A percentile compares a stretch with the other conserved stretches of the same genome.
These are phyloP conservation scores for Musa acuminata DNA, from an alignment of 176 grass and related monocot genomes.

Conservation along the genomic window DNA sequence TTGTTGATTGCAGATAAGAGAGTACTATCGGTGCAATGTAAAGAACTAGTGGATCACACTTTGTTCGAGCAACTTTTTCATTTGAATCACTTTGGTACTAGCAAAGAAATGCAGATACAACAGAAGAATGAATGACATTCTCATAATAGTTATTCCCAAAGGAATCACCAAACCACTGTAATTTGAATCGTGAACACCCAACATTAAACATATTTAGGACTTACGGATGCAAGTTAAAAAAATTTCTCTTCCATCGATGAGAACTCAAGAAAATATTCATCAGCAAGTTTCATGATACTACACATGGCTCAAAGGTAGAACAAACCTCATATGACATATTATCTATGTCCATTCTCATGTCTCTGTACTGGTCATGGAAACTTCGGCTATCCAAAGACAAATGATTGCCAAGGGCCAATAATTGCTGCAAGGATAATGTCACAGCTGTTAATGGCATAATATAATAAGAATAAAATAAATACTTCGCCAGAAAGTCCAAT, in stretches of 20 bases:
- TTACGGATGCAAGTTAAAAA: too few species aligned
- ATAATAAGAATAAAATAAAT: background rate
- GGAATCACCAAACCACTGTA: too few species aligned
- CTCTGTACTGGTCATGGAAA: constrained; percentile 15
- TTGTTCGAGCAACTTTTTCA: too few species aligned
- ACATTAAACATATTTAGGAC: background rate
- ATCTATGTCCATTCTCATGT: constrained; percentile 22
- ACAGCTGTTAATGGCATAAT: background rate
- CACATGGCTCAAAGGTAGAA: background rate
- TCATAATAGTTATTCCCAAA: too few species aligned
- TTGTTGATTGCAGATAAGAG: too few species aligned
- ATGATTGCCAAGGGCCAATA: background rate
- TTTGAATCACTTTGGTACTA: too few species aligned
- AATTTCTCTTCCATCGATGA: too few species aligned
- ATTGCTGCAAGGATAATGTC: background rate
- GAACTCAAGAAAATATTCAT: too few species aligned
- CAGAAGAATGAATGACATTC: background rate
- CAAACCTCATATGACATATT: constrained; percentile 20
- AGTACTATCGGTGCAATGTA: too few species aligned
- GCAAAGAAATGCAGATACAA: background rate
- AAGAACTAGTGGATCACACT: too few species aligned
- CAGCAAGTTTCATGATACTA: too few species aligned
- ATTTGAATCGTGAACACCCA: too few species aligned
- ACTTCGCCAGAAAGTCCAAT: background rate
- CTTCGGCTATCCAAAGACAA: constrained; percentile 2